phyloP scores from a whole-genome alignment of 345 rosid species.

The Salix purpurea region DNA sequence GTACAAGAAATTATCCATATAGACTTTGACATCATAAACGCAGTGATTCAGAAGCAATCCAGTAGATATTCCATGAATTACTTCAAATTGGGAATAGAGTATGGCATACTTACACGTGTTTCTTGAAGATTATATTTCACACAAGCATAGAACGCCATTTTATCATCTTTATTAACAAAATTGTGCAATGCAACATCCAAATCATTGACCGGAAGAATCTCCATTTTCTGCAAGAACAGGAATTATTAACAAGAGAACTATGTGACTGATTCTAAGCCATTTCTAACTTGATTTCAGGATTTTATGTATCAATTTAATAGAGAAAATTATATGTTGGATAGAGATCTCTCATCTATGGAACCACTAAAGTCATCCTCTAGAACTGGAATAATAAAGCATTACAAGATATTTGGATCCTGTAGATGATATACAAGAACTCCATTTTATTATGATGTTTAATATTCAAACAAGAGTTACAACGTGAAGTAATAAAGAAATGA shows the following conservation, averaged over 20 bases:
- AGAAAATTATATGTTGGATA: too few species aligned
- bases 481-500: neutral
- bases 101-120: slow-evolving; percentile 69
- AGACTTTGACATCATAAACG: neutral
- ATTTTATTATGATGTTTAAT: neutral
- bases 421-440: neutral
- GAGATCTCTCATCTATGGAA: slow-evolving; percentile 4
- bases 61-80: neutral
- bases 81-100: slow-evolving; percentile 1
- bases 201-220: slow-evolving; percentile 93
- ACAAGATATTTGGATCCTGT: neutral
- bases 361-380: neutral
- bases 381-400: neutral
- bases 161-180: slow-evolving; percentile 97
- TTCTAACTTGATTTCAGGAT: neutral
- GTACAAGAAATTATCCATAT: neutral
- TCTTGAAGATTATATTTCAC: slow-evolving; percentile 86
- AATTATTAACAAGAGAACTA: neutral
- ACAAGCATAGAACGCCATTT: slow-evolving; percentile 79
- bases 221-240: slow-evolving; percentile 80
- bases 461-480: neutral
- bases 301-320: neutral
- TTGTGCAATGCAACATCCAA: slow-evolving; percentile 88
- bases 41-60: slow-evolving; percentile 1
- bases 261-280: neutral